Base-by-base conservation (phyloP, 371 early-diverging fungal species). In the Syncephalis fuscata region DNA sequence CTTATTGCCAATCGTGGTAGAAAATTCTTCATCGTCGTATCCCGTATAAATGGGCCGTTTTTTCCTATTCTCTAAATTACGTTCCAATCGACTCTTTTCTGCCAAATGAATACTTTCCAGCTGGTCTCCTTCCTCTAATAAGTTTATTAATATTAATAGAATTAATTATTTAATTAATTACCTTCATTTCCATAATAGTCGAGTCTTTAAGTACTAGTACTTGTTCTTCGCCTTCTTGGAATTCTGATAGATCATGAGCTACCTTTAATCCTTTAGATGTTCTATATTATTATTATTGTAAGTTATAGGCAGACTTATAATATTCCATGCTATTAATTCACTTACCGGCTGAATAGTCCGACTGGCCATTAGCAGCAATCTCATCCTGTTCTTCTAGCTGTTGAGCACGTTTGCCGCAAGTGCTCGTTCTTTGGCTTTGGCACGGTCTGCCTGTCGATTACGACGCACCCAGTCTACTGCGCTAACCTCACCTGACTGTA, bases 141-240 rank as follows among this genome's bases (percentile, higher is more conserved):
- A 14, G 17, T 46, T 23, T 46, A 21, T 39, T 54, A 51, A 17
- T 32, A 45, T 15, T 19, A 42, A 26, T 11, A 32, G 36, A 23
- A 21, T 15, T 20, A 17, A 32, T 11, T 11, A 32, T 11, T 32
- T 11, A 11, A 7, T 7, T 48, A 37, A 24, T n/a, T 50, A 22
- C 60, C 71, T 53, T 70, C 76, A 48, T 80, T 32, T 32, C 88
- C 26, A 76, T 57, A 48, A 90, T 82, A 0, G 70, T 71, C 15
- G 71, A 66, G 61, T 95, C 96, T 54, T 87, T 87, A 16, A 95
- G 59, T 0, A 89, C 87, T 50, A 95, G 63, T 44, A 93, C 83
- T 1, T 75, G 70, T 61, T 95, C 95, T 49, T 93, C 94, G 11
- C 76, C 80, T 52, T 77, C 80, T 3, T 61, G 63, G 39, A 93